Base-by-base conservation (phyloP, 2,329 filamentous ascomycete species). In the Zymoseptoria pseudotritici region DNA sequence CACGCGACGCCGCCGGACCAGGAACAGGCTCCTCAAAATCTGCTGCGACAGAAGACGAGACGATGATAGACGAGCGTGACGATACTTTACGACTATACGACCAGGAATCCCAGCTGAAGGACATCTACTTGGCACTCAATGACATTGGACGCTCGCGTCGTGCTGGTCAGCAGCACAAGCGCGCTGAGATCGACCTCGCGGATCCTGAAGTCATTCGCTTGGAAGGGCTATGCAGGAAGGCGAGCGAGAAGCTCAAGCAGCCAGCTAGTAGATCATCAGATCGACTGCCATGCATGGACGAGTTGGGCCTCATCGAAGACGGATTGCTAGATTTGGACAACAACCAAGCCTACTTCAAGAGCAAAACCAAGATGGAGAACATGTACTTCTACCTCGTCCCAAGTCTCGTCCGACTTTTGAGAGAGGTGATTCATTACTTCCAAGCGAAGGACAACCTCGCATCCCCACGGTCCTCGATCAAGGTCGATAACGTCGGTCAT, bases 371-470 rank as follows among this genome's bases (percentile, higher is more conserved):
- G 50, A 59, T 61, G 20, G 58, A 60, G n/a, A 61, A 66, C 50
- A 69, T 72, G 19, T 72, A 71, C 51, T 60, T 63, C 31, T 63
- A 67, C 54, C 55, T 72, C 13, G 59, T 73, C 17, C 70, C 68
- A 8, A 58, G 58, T 10, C 62, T 73, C 4, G 57, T 69, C 2
- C 54, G 54, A 26, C 59, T 70, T 0, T 58, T 72, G 5, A 51
- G 54, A 24, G 50, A 53, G 2, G 59, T 61, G 13, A 24, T 70
- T 2, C 51, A 57, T 11, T 58, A 54, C 55, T 71, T 67, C 58
- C 58, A 61, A 36, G 54, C 19, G 4, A 59, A 59, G 6, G 67
- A 69, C 53, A 50, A 46, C 22, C 22, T 53, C 3, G 19, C 21
- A 57, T 24, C 2, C 13, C 2, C 7, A 56, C 54, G 13, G 21